These are phyloP conservation scores for Melanogaster broomeanus DNA, from an alignment of 768 basidiomycete genomes.

Conservation along the genomic window DNA sequence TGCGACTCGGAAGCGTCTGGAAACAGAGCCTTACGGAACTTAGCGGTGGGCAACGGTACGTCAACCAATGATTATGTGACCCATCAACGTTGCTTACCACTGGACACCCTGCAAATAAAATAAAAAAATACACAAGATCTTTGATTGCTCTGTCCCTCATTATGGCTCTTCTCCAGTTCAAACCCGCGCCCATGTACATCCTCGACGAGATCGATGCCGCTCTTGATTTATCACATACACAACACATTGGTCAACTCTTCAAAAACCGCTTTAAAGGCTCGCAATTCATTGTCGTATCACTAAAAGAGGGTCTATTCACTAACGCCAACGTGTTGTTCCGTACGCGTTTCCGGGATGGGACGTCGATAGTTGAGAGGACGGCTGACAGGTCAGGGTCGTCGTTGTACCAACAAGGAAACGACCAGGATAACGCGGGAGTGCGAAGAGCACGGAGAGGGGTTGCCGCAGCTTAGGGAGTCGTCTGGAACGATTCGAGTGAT, in stretches of 20 bases:
- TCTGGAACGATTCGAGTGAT: not conserved
- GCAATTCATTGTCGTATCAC: constrained; percentile 96
- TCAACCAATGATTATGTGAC: not conserved
- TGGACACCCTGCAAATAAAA: no score
- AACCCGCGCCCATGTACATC: constrained; percentile 99
- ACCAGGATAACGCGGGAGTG: constrained; percentile 8
- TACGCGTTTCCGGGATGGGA: constrained; percentile 92
- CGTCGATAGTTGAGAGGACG: constrained; percentile 84
- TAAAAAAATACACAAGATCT: no score
- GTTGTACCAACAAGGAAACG: constrained; percentile 31
- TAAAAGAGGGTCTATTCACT: constrained; percentile 96
- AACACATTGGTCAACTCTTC: constrained; percentile 98
- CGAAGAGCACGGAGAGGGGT: constrained; percentile 22
- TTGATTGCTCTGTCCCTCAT: constrained; percentile 97
- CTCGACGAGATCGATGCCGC: constrained; percentile 99
- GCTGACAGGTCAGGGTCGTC: constrained; percentile 60
- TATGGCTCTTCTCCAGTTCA: constrained; percentile 99
- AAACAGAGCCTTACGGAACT: constrained; percentile 97
- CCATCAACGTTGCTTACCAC: constrained; percentile 1
- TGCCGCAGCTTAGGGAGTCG: not conserved
- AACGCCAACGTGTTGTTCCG: constrained; percentile 97
- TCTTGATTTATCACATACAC: constrained; percentile 92
- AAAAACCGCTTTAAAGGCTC: constrained; percentile 95
- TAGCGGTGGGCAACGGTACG: constrained; percentile 94
- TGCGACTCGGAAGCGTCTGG: constrained; percentile 93